These are phyloP conservation scores for Emergomyces africanus DNA, from an alignment of 2,329 filamentous ascomycete genomes.

Conservation along the genomic window DNA sequence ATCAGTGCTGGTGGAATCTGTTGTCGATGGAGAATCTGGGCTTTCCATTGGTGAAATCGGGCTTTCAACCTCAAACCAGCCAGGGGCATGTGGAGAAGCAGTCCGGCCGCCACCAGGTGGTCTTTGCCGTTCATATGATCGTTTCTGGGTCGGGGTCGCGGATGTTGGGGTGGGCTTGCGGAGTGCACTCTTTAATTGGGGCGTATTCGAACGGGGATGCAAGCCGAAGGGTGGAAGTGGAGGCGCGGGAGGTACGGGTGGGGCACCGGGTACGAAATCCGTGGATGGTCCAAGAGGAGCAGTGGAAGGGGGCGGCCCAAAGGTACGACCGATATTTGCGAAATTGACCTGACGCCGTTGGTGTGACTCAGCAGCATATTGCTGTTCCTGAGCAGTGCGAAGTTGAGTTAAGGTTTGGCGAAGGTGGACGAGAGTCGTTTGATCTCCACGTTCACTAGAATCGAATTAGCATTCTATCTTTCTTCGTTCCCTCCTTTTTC, in stretches of 20 bases:
- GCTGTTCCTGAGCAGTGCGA: slow-evolving; percentile 5
- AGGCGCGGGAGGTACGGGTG: neutral
- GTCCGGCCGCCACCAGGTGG: slow-evolving; percentile 1
- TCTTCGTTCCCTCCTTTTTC: neutral
- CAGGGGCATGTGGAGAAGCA: slow-evolving; percentile 19
- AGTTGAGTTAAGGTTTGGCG: slow-evolving; percentile 4
- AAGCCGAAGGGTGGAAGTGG: neutral
- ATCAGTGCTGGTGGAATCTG: slow-evolving; percentile 1
- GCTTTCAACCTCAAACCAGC: slow-evolving; percentile 9
- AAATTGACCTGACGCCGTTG: neutral
- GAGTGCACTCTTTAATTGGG: slow-evolving; percentile 2
- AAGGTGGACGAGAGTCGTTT: slow-evolving; percentile 13
- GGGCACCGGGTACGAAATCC: neutral
- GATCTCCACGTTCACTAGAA: slow-evolving; percentile 7
- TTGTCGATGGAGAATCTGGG: neutral
- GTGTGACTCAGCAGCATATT: neutral
- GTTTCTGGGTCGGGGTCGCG: neutral
- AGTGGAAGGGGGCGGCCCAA: neutral
- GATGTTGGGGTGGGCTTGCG: neutral
- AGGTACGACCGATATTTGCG: neutral
- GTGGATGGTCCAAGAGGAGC: neutral
- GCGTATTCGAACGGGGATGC: neutral
- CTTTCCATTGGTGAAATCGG: neutral
- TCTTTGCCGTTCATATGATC: slow-evolving; percentile 8
- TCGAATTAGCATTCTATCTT: neutral